Evolutionary conservation across 768 basidiomycete genomes (phyloP), one percentile per base, ranked within the genome.

Genomic region (Mycena filopes): DNA sequence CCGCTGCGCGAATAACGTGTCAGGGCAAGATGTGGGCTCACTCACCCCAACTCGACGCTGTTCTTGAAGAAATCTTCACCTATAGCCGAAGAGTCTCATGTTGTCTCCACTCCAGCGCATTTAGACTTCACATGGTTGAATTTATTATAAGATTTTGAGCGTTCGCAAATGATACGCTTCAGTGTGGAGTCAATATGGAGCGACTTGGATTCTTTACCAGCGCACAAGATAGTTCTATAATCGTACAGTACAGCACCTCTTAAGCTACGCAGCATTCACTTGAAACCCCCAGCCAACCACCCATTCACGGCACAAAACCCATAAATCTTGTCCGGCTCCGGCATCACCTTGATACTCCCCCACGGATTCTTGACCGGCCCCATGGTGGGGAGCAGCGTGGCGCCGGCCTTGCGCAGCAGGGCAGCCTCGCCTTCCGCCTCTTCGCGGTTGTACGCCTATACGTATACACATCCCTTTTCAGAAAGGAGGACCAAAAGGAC

Each of bases 221-320:
- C 42, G 6, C 42, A 43, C 42, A 43, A 15, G 38, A 36, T 31
- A 53, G 36, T 54, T 54, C 36, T 13, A 54, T 20, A 23, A 40
- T 36, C 28, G 40, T 55, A 55, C 54, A 25, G 23, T 55, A 55
- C 40, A 29, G 40, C 42, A 55, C 23, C 42, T 55, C 28, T 13
- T 42, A 55, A 26, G 54, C n/a, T n/a, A 42, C 54, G 42, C 25
- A 55, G 25, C 42, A 29, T 55, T 53, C 31, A 41, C 54, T 69
- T 41, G 70, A 80, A 80, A 7, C 75, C 78, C n/a, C 79, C 78
- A 8, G 77, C 71, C 21, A 80, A 65, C 81, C 80, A 80, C 0
- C 73, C 75, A 57, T 79, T 80, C 18, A 68, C 71, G 4, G 74
- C 67, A 67, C 80, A 79, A 54, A 76, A 81, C 2, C 78, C 78